Conservation (phyloP, 2,329 filamentous ascomycete species). For the Phialophora macrospora region DNA sequence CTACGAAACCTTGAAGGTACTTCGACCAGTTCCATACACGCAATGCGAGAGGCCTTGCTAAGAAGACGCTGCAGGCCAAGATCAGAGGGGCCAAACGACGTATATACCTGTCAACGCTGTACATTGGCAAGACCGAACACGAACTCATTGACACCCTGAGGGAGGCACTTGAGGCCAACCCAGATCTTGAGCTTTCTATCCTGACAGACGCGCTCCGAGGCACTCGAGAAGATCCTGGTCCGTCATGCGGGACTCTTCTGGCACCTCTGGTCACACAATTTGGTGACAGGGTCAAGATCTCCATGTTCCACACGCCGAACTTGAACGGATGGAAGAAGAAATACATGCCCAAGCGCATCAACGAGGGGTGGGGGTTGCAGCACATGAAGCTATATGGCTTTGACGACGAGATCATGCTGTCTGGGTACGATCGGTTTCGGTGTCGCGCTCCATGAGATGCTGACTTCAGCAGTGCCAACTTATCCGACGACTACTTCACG, state of each 20-base stretch:
- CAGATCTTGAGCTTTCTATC: constrained; percentile 79
- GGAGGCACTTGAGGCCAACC: constrained; percentile 73
- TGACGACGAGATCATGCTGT: constrained; percentile 94
- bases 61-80: constrained; percentile 63
- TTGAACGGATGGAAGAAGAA: constrained; percentile 84
- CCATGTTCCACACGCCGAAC: constrained; percentile 98
- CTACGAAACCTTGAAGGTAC: constrained; percentile 85
- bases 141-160: constrained; percentile 83
- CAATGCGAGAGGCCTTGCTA: constrained; percentile 25
- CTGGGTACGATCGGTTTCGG: constrained; percentile 63
- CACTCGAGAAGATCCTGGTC: constrained; percentile 82
- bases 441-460: constrained; percentile 7
- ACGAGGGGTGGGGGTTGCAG: constrained; percentile 97
- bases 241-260: constrained; percentile 86
- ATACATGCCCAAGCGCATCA: constrained; percentile 84
- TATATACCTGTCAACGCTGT: constrained; percentile 93
- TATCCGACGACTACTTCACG: constrained; percentile 93
- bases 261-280: constrained; percentile 90
- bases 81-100: constrained; percentile 77
- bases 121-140: constrained; percentile 90
- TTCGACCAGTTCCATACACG: constrained; percentile 15
- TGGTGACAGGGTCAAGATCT: constrained; percentile 80
- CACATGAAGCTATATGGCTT: constrained; percentile 99
- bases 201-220: constrained; percentile 89
- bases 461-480: constrained; percentile 67